Evolutionary conservation across 805 yeast species (phyloP).

Genomic region (Suhomyces faveliae): DNA sequence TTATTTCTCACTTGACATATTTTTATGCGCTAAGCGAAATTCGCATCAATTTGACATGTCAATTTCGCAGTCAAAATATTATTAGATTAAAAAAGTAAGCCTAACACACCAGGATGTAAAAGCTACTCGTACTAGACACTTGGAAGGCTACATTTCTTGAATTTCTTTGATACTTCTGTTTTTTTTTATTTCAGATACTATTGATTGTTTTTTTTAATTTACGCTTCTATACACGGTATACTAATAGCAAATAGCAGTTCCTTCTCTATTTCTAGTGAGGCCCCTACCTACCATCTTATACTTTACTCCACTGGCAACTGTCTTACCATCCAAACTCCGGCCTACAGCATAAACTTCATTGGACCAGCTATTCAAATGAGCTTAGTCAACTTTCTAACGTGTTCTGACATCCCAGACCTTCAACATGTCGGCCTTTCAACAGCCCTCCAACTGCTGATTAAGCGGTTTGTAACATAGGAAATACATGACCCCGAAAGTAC

Average conservation of each 20-base stretch:
- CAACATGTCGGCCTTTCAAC: conserved; percentile 93
- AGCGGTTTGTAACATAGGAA: conserved; percentile 95
- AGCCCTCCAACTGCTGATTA: conserved; percentile 98
- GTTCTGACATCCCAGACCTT: conserved; percentile 96
- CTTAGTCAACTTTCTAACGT: conserved; percentile 71
- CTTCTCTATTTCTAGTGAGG: conserved; percentile 49
- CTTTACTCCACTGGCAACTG: conserved; percentile 97
- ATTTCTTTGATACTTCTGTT: too few species aligned
- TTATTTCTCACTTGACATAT: too few species aligned
- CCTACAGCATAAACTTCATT: conserved; percentile 97
- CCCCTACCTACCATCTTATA: conserved; percentile 96
- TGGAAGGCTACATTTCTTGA: too few species aligned
- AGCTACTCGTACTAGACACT: too few species aligned
- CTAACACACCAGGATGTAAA: too few species aligned
- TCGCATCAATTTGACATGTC: too few species aligned
- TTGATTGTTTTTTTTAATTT: not conserved
- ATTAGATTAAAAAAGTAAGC: too few species aligned
- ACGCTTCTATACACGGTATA: too few species aligned
- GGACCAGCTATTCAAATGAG: conserved; percentile 94
- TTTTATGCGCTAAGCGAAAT: too few species aligned
- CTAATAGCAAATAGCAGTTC: too few species aligned
- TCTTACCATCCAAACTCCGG: conserved; percentile 93
- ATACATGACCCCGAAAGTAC: conserved; percentile 96
- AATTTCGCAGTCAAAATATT: too few species aligned
- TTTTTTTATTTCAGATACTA: too few species aligned